Evolutionary conservation across 192 early-diverging fungal species (phyloP), one percentile per base, ranked within the genome.

Genomic region (Coemansia sp.): DNA sequence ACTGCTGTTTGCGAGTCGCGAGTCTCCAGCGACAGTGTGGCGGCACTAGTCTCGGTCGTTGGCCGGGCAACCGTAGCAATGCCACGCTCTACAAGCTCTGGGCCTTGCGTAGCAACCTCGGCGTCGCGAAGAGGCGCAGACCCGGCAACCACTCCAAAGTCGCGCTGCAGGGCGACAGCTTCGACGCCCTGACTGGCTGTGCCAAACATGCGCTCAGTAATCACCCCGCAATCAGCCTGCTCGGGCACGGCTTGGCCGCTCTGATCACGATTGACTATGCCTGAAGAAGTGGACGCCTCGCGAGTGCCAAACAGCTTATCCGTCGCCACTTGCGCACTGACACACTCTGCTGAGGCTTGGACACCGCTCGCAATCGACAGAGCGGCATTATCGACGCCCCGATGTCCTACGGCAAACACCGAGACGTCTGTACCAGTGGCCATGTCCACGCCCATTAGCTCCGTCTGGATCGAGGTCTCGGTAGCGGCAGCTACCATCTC

Each of bases 141-240:
- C 0, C 76, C 70, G 27, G 63, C 70, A 32, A 40, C 12, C 19
- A 72, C 46, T 19, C 75, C 61, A 9, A 31, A 20, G 27, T 53
- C 50, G 46, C 69, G 53, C 15, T 34, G 20, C 9, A 62, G 32
- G n/a, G 36, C 59, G 17, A 68, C 40, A 2, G 77, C 77, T 4
- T 50, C 65, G n/a, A 79, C 38, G 0, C 61, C 48, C 13, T 66
- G 42, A 27, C 60, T 44, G 4, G 24, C 12, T 67, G 64, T 61
- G 61, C 68, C 64, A 55, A 67, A 60, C 64, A 68, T 61, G 11
- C 72, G 62, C 36, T 79, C 77, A 2, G 77, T 79, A 5, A 34
- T 38, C 45, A 74, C 40, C 0, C 48, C 64, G 34, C 20, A 61
- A 12, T 71, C 64, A 12, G 46, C 15, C 15, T 72, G 63, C 9